Conservation (phyloP, 257 asterid species). For the Penstemon eatonii region DNA sequence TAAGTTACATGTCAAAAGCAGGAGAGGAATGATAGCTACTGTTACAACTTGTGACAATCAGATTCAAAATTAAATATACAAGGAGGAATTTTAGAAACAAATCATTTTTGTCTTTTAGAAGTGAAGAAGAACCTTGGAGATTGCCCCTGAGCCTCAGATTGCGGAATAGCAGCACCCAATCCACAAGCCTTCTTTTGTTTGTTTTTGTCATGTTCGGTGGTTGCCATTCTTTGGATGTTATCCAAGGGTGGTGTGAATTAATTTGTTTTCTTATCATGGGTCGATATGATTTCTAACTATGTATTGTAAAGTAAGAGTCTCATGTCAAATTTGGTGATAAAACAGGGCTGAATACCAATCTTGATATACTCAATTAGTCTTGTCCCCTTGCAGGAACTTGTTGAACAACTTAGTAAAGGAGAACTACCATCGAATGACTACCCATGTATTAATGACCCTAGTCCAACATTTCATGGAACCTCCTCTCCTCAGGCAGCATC, state of each 20-base stretch:
- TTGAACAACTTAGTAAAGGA: slow-evolving; percentile 80
- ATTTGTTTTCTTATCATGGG: no score
- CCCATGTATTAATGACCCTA: slow-evolving; percentile 97
- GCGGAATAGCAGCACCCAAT: no score
- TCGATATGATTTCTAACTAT: neutral
- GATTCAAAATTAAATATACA: neutral
- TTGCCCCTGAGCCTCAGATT: no score
- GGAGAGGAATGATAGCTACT: slow-evolving; percentile 11
- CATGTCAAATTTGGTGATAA: slow-evolving; percentile 11
- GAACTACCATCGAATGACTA: slow-evolving; percentile 83
- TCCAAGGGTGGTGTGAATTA: no score
- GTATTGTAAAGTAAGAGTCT: slow-evolving; percentile 2
- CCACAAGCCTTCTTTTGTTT: no score
- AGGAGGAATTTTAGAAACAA: slow-evolving; percentile 6
- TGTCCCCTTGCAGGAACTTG: slow-evolving; percentile 65
- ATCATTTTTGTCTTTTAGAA: slow-evolving; percentile 11
- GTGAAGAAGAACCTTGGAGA: slow-evolving; percentile 9
- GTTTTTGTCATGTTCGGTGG: no score
- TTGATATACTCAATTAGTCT: slow-evolving; percentile 18
- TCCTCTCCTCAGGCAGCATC: slow-evolving; percentile 46
- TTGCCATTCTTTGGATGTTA: no score
- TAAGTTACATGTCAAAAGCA: slow-evolving; percentile 24
- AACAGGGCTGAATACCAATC: neutral
- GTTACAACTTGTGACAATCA: slow-evolving; percentile 10
- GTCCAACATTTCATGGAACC: slow-evolving; percentile 76